Evolutionary conservation across 2,329 filamentous ascomycete species (phyloP), one percentile per base, ranked within the genome.

Genomic region (Exophiala calicioides): DNA sequence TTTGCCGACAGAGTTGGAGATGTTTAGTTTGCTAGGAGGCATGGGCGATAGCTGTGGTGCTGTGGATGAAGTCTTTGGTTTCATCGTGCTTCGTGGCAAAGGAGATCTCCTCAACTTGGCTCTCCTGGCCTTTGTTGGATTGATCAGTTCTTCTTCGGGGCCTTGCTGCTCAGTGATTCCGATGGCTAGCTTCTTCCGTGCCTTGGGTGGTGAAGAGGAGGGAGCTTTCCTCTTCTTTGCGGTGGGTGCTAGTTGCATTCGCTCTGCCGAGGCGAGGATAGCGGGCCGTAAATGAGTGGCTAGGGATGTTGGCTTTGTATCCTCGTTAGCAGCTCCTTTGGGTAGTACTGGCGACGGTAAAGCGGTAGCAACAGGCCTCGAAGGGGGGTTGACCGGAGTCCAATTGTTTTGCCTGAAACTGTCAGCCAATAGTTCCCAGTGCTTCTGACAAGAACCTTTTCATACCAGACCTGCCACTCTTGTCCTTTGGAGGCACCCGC

Each of bases 371-470:
- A 12, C n/a, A 29, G 10, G 20, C 21, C 8, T 16, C 16, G 16
- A 41, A 2, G 38, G 13, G 13, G 8, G 29, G 33, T 46, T 50
- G 42, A 50, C 15, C 3, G 30, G 36, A 20, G 42, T 42, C 42
- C 47, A 50, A 7, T 16, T 33, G 29, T 46, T 46, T n/a, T 33
- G 20, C 43, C 43, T 46, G 16, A 18, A 12, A 10, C 20, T 29
- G 23, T 46, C 7, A 12, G 24, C 12, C 12, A 27, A 27, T 7
- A 27, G 24, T 12, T 27, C 24, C 7, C 7, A 27, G 12, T 27
- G 12, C 24, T 27, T 7, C 24, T 7, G 7, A 27, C 12, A 12
- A 12, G 24, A 12, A 27, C 7, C 12, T 7, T 7, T 12, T 27
- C 7, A 12, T 19, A 45, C 42, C 42, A 38, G 26, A 38, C 42